Evolutionary conservation across 148 eudicot genomes (phyloP).

Genomic region (Nepenthes gracilis): DNA sequence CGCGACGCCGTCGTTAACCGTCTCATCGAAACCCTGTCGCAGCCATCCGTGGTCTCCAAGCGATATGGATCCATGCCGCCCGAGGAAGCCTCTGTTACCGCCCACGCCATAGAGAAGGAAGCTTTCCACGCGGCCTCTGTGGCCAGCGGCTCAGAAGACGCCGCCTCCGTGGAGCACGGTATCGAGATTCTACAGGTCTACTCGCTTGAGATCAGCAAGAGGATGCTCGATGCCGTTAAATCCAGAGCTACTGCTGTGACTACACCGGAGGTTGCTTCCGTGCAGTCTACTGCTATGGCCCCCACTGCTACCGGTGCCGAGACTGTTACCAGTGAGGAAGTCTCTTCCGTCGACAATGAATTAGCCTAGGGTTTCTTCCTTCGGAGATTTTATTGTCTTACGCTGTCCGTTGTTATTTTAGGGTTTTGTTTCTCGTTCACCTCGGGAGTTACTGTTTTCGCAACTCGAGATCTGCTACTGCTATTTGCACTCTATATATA

Average conservation of each 20-base stretch:
- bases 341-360: conserved; percentile 19
- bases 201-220: conserved; percentile 74
- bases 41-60: conserved; percentile 70
- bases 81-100: conserved; percentile 52
- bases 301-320: background rate
- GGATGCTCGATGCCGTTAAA: conserved; percentile 67
- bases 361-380: conserved; percentile 10
- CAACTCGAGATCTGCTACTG: no score
- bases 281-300: conserved; percentile 3
- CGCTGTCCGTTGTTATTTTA: background rate
- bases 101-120: conserved; percentile 54
- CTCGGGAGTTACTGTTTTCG: background rate
- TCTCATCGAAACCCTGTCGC: conserved; percentile 66
- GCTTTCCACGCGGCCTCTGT: conserved; percentile 32
- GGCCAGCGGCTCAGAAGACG: conserved; percentile 16
- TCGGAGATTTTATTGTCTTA: background rate
- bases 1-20: conserved; percentile 72
- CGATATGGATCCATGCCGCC: conserved; percentile 60
- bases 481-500: background rate
- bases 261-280: conserved; percentile 5
- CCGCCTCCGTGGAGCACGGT: conserved; percentile 38
- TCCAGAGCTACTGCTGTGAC: conserved; percentile 34
- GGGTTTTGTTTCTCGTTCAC: background rate
- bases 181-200: conserved; percentile 75
- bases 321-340: conserved; percentile 17